Base-by-base conservation (phyloP, 2,329 filamentous ascomycete species). In the Tolypocladium inflatum region DNA sequence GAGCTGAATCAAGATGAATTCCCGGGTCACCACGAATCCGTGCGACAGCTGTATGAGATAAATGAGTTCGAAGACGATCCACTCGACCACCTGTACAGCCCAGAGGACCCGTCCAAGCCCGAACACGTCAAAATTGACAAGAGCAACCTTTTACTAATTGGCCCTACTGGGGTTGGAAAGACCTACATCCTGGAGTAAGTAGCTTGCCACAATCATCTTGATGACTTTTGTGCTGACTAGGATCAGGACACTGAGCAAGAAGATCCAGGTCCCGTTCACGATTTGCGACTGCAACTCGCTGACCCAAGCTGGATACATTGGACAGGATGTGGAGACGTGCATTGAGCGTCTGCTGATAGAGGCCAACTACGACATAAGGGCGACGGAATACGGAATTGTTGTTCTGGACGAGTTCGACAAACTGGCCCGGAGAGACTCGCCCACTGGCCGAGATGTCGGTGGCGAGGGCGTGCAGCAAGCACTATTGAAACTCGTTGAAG, bases 381-480 rank as follows among this genome's bases (percentile, higher is more conserved):
- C 88, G 57, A 88, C 91, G 9, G 93, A 99, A 70, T 84, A 90
- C 56, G 94, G 94, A 6, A 97, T 99, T 58, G 91, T 99, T 53
- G 94, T 96, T 58, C 79, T 99, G 23, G 94, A 99, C 65, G 94
- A 99, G 74, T 91, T 99, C 57, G 94, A 99, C 77, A 99, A 99
- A 75, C 92, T 97, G 59, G 92, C 94, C 2, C 90, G 89, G 42
- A 86, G 90, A 33, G 93, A 94, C 69, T 88, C 92, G 19, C 85
- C 85, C 60, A 91, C 96, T 60, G 93, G 92, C 23, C 89, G 95
- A 65, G 94, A 99, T 68, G 94, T 99, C 3, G 90, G 92, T 21
- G 94, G 94, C 26, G 94, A 97, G 76, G 94, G 94, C 56, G 94
- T 97, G 0, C 94, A 99, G 68, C 94, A 99, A 73, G 93, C 94